These are phyloP conservation scores for Neurospora crassa DNA, from an alignment of 2,329 filamentous ascomycete genomes.

Conservation along the genomic window DNA sequence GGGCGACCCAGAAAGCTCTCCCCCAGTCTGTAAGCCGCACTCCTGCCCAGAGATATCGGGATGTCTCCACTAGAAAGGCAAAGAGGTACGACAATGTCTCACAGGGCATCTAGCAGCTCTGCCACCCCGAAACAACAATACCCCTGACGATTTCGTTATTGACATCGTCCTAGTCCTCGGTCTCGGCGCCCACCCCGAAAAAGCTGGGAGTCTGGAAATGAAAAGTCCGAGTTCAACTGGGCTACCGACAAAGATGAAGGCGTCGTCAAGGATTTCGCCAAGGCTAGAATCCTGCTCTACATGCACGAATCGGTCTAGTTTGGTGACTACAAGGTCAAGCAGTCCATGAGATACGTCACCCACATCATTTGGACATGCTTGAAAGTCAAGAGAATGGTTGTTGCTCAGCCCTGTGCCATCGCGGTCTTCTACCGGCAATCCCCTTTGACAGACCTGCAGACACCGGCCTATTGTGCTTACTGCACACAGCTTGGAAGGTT, in stretches of 20 bases:
- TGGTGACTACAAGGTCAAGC: conserved; percentile 3
- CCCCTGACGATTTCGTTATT: not conserved
- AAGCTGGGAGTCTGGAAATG: conserved; percentile 1
- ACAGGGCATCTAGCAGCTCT: not conserved
- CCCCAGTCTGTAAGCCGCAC: no score
- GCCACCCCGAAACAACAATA: not conserved
- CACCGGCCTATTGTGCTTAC: conserved; percentile 2
- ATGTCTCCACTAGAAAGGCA: not conserved
- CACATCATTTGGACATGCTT: not conserved
- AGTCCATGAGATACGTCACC: conserved; percentile 3
- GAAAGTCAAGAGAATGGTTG: not conserved
- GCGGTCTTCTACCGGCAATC: not conserved
- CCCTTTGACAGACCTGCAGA: not conserved
- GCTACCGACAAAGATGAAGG: conserved; percentile 2
- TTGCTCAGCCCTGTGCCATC: not conserved
- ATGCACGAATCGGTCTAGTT: conserved; percentile 6
- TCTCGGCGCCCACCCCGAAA: conserved; percentile 6
- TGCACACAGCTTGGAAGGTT: conserved; percentile 2
- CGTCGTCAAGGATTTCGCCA: conserved; percentile 5
- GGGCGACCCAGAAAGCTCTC: not conserved
- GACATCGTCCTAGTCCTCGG: conserved; percentile 6
- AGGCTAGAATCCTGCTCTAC: conserved; percentile 6
- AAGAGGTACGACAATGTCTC: not conserved
- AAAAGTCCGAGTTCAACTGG: conserved; percentile 5
- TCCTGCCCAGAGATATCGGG: no score